Conservation (phyloP, 2,329 filamentous ascomycete genomes). For the Phialophora tarda region DNA sequence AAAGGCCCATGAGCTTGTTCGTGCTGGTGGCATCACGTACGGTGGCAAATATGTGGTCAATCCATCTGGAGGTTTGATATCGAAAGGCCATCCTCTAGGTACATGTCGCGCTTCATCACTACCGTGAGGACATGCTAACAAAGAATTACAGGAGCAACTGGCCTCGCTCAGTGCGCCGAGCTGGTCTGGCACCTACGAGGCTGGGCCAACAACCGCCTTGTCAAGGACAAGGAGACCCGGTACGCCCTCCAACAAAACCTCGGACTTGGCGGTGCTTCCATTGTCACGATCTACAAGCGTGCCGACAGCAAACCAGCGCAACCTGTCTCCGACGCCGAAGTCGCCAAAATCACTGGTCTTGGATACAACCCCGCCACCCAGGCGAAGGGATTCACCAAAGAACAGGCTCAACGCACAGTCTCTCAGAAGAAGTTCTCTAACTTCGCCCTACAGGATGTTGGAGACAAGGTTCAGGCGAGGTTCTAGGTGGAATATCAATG, state of each 20-base stretch:
- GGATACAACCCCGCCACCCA: conserved; percentile 93
- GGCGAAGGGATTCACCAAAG: conserved; percentile 82
- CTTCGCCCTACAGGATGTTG: conserved; percentile 78
- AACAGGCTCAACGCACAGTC: conserved; percentile 70
- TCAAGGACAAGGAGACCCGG: no score
- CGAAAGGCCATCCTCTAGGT: conserved; percentile 85
- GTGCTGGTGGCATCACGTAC: conserved; percentile 87
- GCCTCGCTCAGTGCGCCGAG: no score
- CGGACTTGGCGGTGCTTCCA: conserved; percentile 84
- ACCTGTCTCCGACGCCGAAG: conserved; percentile 55
- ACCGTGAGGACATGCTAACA: no score
- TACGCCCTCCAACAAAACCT: conserved; percentile 82
- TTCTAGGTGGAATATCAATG: conserved; percentile 49
- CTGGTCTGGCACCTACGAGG: no score
- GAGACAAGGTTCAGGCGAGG: conserved; percentile 72
- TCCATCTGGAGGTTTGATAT: conserved; percentile 90
- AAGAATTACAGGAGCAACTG: no score
- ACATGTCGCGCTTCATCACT: not conserved
- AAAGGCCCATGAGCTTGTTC: conserved; percentile 79
- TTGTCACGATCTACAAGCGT: conserved; percentile 85
- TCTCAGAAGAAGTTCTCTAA: conserved; percentile 71
- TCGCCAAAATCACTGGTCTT: conserved; percentile 69
- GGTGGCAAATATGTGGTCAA: conserved; percentile 83
- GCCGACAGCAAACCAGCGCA: conserved; percentile 68
- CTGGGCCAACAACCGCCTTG: no score